Conservation (phyloP, 768 basidiomycete species). For the Russula ochroleuca region DNA sequence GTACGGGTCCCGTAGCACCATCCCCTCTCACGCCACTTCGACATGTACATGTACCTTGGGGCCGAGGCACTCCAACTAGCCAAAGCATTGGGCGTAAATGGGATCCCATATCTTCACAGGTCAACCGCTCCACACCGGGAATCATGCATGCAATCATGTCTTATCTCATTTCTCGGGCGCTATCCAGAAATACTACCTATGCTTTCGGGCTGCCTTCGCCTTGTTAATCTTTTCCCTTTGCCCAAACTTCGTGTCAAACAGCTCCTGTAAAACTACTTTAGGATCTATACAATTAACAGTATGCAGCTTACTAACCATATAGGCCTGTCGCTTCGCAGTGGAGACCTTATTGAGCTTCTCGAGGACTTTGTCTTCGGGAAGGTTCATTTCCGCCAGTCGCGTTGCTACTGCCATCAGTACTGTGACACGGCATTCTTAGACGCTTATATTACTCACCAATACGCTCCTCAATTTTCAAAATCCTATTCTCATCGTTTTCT, state of each 20-base stretch:
- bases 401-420: slow-evolving; percentile 39
- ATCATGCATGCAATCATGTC: too few species aligned
- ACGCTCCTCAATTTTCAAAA: slow-evolving; percentile 77
- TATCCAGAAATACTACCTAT: neutral
- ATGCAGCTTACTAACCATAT: slow-evolving; percentile 65
- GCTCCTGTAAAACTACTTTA: slow-evolving; percentile 48
- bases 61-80: neutral
- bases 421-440: too few species aligned
- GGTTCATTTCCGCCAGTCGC: slow-evolving; percentile 63
- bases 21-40: neutral
- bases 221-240: slow-evolving; percentile 79
- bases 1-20: too few species aligned
- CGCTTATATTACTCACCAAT: slow-evolving; percentile 56
- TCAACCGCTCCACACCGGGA: neutral
- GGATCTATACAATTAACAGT: neutral
- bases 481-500: slow-evolving; percentile 82
- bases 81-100: neutral
- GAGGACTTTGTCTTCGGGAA: slow-evolving; percentile 79
- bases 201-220: slow-evolving; percentile 44
- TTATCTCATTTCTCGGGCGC: neutral
- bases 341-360: slow-evolving; percentile 86
- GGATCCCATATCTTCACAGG: too few species aligned
- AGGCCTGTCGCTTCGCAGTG: slow-evolving; percentile 87
- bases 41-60: too few species aligned
- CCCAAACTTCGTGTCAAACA: slow-evolving; percentile 88